phyloP scores from a whole-genome alignment of 2,329 filamentous ascomycete species.

The Annulohypoxylon truncatum region DNA sequence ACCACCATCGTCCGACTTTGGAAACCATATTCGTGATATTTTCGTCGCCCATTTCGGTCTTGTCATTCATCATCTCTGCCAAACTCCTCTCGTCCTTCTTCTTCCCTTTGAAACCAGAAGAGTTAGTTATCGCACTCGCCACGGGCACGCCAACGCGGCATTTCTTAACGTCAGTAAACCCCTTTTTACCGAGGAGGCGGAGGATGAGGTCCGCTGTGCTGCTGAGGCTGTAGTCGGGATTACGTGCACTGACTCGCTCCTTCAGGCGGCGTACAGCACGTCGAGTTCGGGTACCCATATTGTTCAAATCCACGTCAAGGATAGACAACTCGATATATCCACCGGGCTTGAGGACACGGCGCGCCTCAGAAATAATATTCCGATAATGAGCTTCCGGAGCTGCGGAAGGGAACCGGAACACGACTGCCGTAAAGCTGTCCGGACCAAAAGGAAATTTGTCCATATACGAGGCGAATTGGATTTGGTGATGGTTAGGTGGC shows the following conservation, averaged over 20 bases:
- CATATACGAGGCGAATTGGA: conserved; percentile 72
- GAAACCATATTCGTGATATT: conserved; percentile 93
- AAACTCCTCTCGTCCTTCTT: conserved; percentile 66
- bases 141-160: conserved; percentile 84
- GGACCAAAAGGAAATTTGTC: conserved; percentile 79
- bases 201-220: conserved; percentile 72
- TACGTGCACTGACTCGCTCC: conserved; percentile 71
- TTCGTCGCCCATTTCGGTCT: conserved; percentile 78
- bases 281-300: conserved; percentile 80
- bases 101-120: conserved; percentile 47
- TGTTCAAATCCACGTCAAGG: conserved; percentile 82
- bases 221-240: conserved; percentile 70
- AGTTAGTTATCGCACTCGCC: conserved; percentile 61
- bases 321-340: conserved; percentile 84
- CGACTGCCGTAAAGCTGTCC: conserved; percentile 79
- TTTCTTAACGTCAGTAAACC: conserved; percentile 78
- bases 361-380: conserved; percentile 78
- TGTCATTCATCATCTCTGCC: conserved; percentile 78
- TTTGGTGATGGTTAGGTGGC: conserved; percentile 79
- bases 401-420: conserved; percentile 80
- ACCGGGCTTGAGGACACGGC: conserved; percentile 80
- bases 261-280: conserved; percentile 77
- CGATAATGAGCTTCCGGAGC: conserved; percentile 75
- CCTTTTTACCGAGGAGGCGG: conserved; percentile 73
- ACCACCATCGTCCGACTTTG: conserved; percentile 96